Percentiles rank a stretch among this genome's conserved stretches.
Evolutionary conservation across 1,139 yeast genomes (phyloP).

Genomic region (Diutina scorzettiae): DNA sequence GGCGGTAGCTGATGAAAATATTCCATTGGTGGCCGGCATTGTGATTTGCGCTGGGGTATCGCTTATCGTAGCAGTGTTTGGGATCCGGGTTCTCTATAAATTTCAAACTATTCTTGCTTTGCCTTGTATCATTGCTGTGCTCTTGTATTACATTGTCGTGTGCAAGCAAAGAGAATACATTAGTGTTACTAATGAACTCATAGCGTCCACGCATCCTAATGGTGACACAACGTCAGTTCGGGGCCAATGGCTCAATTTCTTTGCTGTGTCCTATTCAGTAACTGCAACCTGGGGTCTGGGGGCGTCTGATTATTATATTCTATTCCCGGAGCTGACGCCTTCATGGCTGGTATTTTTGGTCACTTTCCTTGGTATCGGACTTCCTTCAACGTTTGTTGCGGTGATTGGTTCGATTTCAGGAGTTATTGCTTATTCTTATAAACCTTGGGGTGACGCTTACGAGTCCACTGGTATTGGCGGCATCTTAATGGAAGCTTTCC

Average conservation of each 20-base stretch:
- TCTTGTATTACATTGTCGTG: constrained; percentile 16
- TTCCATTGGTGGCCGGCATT: constrained; percentile 21
- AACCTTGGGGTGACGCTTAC: constrained; percentile 17
- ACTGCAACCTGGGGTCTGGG: constrained; percentile 20
- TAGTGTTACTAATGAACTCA: constrained; percentile 10
- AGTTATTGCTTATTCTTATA: constrained; percentile 14
- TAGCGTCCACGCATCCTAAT: constrained; percentile 11
- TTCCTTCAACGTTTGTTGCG: constrained; percentile 19
- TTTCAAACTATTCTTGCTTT: constrained; percentile 15
- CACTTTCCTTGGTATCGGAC: constrained; percentile 15
- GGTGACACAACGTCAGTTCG: constrained; percentile 5
- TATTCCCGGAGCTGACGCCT: constrained; percentile 16
- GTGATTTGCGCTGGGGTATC: constrained; percentile 19
- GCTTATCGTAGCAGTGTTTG: constrained; percentile 22
- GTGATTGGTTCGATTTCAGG: constrained; percentile 16
- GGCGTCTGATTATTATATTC: constrained; percentile 18
- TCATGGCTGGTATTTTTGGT: constrained; percentile 13
- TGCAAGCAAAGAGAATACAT: constrained; percentile 12
- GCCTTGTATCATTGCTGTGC: constrained; percentile 14
- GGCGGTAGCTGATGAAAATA: constrained; percentile 15
- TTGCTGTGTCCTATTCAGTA: constrained; percentile 17
- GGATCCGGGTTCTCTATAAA: constrained; percentile 17
- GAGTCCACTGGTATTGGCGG: constrained; percentile 16
- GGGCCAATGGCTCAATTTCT: constrained; percentile 19
- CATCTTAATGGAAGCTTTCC: constrained; percentile 13